Evolutionary conservation across 208 protist species (phyloP).

Genomic region (Zelonia costaricensis): DNA sequence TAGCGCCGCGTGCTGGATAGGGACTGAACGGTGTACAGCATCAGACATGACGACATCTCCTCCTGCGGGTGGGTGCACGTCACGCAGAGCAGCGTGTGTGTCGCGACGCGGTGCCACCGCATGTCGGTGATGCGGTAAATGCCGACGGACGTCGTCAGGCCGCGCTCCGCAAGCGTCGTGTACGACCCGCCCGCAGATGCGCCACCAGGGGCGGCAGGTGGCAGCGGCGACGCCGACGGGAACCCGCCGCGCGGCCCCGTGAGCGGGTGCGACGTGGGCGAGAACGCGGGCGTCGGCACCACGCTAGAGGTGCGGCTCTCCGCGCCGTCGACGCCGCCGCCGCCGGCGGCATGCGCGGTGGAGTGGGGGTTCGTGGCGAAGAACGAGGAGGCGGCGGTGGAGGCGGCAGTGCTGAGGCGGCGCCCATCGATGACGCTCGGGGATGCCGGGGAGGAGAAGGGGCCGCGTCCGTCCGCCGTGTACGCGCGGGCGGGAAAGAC

Average conservation of each 20-base stretch:
- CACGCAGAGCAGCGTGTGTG: conserved; percentile 76
- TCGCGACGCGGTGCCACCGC: conserved; percentile 64
- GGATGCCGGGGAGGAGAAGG: not conserved
- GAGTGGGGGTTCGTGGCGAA: conserved; percentile 4
- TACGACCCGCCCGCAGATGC: not conserved
- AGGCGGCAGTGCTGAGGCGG: conserved; percentile 5
- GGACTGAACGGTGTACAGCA: conserved; percentile 73
- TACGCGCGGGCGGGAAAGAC: conserved; percentile 54
- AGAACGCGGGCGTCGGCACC: conserved; percentile 27
- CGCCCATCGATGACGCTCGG: conserved; percentile 3
- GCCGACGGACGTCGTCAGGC: conserved; percentile 56
- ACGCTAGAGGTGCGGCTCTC: conserved; percentile 23
- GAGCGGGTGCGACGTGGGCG: conserved; percentile 19
- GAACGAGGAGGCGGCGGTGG: conserved; percentile 14
- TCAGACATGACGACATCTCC: conserved; percentile 33
- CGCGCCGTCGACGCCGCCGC: not conserved
- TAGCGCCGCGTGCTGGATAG: conserved; percentile 34
- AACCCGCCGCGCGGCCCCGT: conserved; percentile 4
- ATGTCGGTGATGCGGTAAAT: conserved; percentile 49
- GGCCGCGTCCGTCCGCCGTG: not conserved
- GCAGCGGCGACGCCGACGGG: not conserved
- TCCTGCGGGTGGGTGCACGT: conserved; percentile 55
- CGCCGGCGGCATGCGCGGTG: not conserved
- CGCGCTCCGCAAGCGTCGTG: conserved; percentile 42
- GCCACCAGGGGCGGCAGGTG: not conserved